These are phyloP conservation scores for Penicillium sp. DNA, from an alignment of 2,329 filamentous ascomycete species.

Conservation along the genomic window DNA sequence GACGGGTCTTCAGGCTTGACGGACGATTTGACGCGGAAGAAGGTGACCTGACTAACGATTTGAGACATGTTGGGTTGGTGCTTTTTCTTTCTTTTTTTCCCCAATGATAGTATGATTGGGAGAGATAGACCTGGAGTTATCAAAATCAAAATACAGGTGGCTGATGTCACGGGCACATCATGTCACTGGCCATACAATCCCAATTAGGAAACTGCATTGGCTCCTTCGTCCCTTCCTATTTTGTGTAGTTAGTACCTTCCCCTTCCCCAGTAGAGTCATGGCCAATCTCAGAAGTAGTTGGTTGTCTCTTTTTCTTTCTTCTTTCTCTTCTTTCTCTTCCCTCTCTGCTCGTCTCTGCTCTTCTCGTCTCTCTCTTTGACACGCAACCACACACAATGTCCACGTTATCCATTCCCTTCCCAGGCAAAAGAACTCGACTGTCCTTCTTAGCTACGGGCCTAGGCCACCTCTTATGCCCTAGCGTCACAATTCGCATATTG, in stretches of 20 bases:
- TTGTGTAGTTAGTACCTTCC: neutral
- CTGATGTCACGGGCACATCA: constrained; percentile 1
- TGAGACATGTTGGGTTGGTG: constrained; percentile 22
- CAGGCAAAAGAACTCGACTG: neutral
- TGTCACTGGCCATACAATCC: neutral
- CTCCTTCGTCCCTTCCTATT: neutral
- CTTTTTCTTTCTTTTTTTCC: no score
- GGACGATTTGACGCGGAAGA: constrained; percentile 36
- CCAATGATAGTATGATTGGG: neutral
- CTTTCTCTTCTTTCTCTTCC: no score
- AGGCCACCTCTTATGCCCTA: neutral
- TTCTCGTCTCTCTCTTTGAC: neutral
- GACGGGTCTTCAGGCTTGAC: constrained; percentile 39
- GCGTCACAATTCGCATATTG: neutral
- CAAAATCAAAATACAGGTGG: neutral
- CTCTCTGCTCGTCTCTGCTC: no score
- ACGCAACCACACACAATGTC: neutral
- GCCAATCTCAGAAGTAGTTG: neutral
- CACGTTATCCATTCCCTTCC: neutral
- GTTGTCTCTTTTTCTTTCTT: neutral
- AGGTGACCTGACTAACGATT: constrained; percentile 35
- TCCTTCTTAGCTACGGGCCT: neutral
- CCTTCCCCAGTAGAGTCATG: neutral
- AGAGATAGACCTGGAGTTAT: no score
- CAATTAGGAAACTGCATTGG: neutral